These are phyloP conservation scores for Babesia bovis DNA, from an alignment of 169 alveolate species.

Conservation along the genomic window DNA sequence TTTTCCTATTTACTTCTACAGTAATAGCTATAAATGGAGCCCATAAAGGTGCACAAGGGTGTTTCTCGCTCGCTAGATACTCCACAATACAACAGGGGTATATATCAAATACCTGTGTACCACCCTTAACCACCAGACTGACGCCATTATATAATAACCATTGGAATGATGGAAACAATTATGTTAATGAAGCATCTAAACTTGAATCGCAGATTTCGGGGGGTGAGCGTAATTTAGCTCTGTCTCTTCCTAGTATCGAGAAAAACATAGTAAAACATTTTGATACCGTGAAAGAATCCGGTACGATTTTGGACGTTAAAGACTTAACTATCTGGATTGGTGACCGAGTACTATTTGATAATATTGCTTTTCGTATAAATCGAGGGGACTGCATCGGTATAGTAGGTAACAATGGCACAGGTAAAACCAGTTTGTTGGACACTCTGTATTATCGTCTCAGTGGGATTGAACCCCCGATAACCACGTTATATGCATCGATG, in stretches of 20 bases:
- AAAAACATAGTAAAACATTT: neutral
- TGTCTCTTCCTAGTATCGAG: neutral
- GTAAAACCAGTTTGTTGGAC: conserved; percentile 73
- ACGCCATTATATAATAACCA: neutral
- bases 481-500: conserved; percentile 25
- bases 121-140: neutral
- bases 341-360: conserved; percentile 66
- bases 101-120: neutral
- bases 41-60: neutral
- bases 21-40: neutral
- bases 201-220: neutral
- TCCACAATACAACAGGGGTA: neutral
- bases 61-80: neutral
- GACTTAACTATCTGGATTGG: conserved; percentile 45
- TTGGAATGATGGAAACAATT: neutral
- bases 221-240: conserved; percentile 9
- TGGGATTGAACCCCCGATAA: conserved; percentile 3
- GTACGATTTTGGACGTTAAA: conserved; percentile 38
- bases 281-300: neutral
- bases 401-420: conserved; percentile 79
- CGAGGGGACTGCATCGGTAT: conserved; percentile 75
- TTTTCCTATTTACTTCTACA: neutral
- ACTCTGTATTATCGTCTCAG: conserved; percentile 29
- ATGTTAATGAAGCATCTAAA: neutral
- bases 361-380: conserved; percentile 63